Evolutionary conservation across 2,329 filamentous ascomycete genomes (phyloP), one percentile per base, ranked within the genome.

Genomic region (Cadophora gregata): DNA sequence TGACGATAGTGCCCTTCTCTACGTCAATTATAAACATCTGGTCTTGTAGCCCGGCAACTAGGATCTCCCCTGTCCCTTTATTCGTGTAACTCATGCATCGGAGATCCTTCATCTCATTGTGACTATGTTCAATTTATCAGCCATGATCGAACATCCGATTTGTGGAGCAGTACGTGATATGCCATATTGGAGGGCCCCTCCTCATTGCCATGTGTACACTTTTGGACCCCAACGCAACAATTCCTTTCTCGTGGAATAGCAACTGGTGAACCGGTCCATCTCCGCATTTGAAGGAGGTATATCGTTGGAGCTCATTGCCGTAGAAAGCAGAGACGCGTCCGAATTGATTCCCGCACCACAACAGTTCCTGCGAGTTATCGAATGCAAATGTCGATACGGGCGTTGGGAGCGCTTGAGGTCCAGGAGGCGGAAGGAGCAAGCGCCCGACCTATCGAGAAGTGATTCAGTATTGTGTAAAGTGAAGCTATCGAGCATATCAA

Each of bases 1-100:
- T 90, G 55, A 88, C 83, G 64, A 95, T 85, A 69, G 88, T 86
- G 38, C 92, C 92, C 79, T 92, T 93, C 75, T 84, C 83, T 59
- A 88, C 83, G 76, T 90, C 88, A 69, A 90, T 84, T 24, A 88
- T 89, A 77, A 97, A 91, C 91, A 99, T 97, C 59, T 86, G 86
- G 64, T 90, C 86, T 79, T 99, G 96, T 72, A 90, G 87, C 56
- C 96, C 96, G 56, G 93, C 96, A 38, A 95, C 92, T 24, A 99
- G 82, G 65, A 99, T 90, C 75, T 97, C 91, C 16, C 87, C 86
- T 29, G 91, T 92, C 9, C 91, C 91, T 75, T 93, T 93, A 31
- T 92, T 93, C 1, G 93, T 96, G 77, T 97, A 97, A 77, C 91
- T 95, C 93, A 98, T 98, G 79, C 96, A 98, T 73, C 89, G 88